A percentile compares a stretch with the other conserved stretches of the same genome.
Conservation (phyloP, 768 basidiomycete genomes). For the Pleurotus salmoneostramineus region DNA sequence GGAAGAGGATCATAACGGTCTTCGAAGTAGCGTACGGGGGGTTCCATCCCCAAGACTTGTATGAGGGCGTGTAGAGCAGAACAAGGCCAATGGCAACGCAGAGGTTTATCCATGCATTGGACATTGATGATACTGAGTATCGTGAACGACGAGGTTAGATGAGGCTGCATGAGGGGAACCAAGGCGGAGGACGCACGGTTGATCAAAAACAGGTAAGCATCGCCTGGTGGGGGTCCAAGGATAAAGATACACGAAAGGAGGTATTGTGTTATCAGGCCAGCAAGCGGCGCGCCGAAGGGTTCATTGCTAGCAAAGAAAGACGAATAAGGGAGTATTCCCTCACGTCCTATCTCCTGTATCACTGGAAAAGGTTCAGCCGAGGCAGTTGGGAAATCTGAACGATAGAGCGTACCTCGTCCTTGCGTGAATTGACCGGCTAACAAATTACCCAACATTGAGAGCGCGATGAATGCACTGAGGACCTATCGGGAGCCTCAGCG, state of each 20-base stretch:
- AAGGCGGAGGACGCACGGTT: constrained; percentile 39
- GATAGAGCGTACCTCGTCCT: constrained; percentile 46
- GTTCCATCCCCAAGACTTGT: constrained; percentile 46
- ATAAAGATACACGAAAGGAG: constrained; percentile 52
- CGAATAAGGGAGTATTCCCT: constrained; percentile 65
- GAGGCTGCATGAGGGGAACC: neutral
- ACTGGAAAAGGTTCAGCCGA: constrained; percentile 32
- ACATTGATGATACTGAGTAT: constrained; percentile 54
- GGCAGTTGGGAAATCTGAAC: neutral
- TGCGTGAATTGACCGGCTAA: constrained; percentile 63
- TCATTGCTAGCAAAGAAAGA: constrained; percentile 67
- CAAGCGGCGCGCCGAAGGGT: constrained; percentile 64
- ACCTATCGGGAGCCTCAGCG: constrained; percentile 27
- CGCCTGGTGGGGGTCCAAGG: constrained; percentile 60
- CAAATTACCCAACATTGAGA: constrained; percentile 64
- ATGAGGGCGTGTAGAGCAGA: constrained; percentile 48
- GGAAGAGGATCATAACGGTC: constrained; percentile 46
- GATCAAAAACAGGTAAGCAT: constrained; percentile 70
- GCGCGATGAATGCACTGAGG: constrained; percentile 56
- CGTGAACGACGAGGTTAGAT: neutral
- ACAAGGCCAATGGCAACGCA: constrained; percentile 59
- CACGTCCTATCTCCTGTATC: constrained; percentile 70
- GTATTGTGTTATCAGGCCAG: constrained; percentile 63
- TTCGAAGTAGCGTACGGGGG: constrained; percentile 63
- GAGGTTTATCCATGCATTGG: constrained; percentile 52